Conservation (phyloP, 164 flowering plant genomes). For the Berberis thunbergii region DNA sequence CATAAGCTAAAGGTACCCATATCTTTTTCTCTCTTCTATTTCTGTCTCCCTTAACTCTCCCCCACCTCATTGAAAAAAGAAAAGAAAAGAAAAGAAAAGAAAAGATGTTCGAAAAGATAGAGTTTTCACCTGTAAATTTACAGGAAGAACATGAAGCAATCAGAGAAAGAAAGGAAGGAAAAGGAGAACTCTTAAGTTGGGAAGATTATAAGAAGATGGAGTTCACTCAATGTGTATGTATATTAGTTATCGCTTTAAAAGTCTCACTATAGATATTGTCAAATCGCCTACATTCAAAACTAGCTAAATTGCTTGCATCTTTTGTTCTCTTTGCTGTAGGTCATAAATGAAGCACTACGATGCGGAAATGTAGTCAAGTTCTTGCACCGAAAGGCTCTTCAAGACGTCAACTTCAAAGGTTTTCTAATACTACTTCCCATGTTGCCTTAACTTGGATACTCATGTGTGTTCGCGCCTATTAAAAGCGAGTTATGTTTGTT, state of each 20-base stretch:
- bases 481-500: background rate
- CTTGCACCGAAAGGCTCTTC: conserved; percentile 60
- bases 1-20: conserved; percentile 35
- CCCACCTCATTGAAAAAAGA: background rate
- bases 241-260: background rate
- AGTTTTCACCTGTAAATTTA: background rate
- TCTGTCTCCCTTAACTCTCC: conserved; percentile 2
- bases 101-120: background rate
- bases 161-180: conserved; percentile 35
- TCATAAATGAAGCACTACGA: conserved; percentile 55
- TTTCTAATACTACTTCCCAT: background rate
- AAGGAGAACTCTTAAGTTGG: conserved; percentile 39
- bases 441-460: background rate
- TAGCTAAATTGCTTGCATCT: no score
- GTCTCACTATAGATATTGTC: background rate
- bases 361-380: conserved; percentile 83
- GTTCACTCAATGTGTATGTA: conserved; percentile 44
- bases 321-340: conserved; percentile 22
- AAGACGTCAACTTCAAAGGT: conserved; percentile 74
- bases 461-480: background rate
- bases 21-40: conserved; percentile 5
- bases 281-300: background rate
- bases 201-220: conserved; percentile 73
- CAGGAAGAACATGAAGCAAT: conserved; percentile 66
- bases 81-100: background rate